Base-by-base conservation (phyloP, 2,329 filamentous ascomycete species). In the Lachnellula occidentalis region DNA sequence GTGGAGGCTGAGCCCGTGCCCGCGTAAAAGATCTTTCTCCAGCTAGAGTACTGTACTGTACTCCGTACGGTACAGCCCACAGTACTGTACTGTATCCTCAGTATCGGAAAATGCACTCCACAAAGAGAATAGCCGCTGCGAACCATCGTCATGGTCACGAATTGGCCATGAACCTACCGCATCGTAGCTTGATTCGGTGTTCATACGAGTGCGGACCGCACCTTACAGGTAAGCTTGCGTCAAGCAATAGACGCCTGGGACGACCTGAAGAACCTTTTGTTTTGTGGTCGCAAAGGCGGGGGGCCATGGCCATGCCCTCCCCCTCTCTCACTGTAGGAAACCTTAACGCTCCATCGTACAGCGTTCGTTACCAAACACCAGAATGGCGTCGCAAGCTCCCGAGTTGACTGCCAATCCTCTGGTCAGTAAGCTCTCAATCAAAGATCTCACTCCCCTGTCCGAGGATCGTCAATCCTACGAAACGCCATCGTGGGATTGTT, bases 131-230 rank as follows among this genome's bases (percentile, higher is more conserved):
- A 50, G 34, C 45, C 53, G 53, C 49, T 52, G 54, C 34, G 42
- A 45, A 47, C 49, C 50, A 37, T 51, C 54, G 54, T 56, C 54
- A 52, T 53, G 43, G n/a, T n/a, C 45, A 56, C 34, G 54, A 48
- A 52, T 39, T 41, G 17, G 37, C 37, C 49, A 50, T 56, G 54
- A 45, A 48, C 24, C 21, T 14, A 11, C 27, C 11, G 27, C 27
- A 31, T 9, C 27, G 27, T 11, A 46, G 42, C 50, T 31, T 17
- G 22, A 48, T 34, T 46, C 43, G 34, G 24, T 39, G 34, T 31
- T 8, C 3, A 31, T 31, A 24, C 24, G 5, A 24, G 24, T 24
- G 7, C 5, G 24, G 24, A n/a, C n/a, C n/a, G n/a, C 7, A 5
- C 24, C 24, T 5, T 24, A 48, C 31, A 47, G 24, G 12, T 48